Conservation (phyloP, 2,329 filamentous ascomycete species). For the Nothophoma quercina region DNA sequence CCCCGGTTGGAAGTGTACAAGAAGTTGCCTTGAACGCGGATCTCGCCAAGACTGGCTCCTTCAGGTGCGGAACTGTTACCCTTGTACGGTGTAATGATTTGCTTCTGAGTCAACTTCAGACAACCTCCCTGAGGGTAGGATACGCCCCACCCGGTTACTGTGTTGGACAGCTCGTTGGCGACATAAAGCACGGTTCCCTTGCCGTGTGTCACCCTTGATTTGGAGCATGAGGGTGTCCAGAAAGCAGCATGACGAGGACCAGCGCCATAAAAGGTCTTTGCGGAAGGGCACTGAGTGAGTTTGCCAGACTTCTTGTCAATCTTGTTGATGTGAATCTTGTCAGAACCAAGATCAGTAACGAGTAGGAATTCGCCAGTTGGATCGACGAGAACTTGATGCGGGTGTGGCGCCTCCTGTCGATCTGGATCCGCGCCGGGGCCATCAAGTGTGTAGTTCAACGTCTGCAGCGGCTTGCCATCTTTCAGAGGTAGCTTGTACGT, state of each 20-base stretch:
- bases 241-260: constrained; percentile 64
- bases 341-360: constrained; percentile 63
- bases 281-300: constrained; percentile 57
- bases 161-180: constrained; percentile 46
- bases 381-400: constrained; percentile 61
- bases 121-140: constrained; percentile 43
- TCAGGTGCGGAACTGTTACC: constrained; percentile 38
- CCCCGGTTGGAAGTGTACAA: constrained; percentile 48
- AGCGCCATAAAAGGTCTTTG: constrained; percentile 55
- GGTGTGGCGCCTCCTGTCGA: constrained; percentile 64
- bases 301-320: constrained; percentile 57
- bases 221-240: constrained; percentile 49
- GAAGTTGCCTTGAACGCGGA: constrained; percentile 43
- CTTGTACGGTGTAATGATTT: constrained; percentile 45
- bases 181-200: constrained; percentile 41
- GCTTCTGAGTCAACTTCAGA: constrained; percentile 39
- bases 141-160: constrained; percentile 43
- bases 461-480: constrained; percentile 37
- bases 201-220: constrained; percentile 25
- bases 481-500: constrained; percentile 48
- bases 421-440: constrained; percentile 54
- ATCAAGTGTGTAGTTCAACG: constrained; percentile 39
- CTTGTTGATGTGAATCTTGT: constrained; percentile 62
- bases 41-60: constrained; percentile 43
- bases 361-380: constrained; percentile 61